Evolutionary conservation across 208 protist species (phyloP), one percentile per base, ranked within the genome.

Genomic region (Histomonas meleagridis): DNA sequence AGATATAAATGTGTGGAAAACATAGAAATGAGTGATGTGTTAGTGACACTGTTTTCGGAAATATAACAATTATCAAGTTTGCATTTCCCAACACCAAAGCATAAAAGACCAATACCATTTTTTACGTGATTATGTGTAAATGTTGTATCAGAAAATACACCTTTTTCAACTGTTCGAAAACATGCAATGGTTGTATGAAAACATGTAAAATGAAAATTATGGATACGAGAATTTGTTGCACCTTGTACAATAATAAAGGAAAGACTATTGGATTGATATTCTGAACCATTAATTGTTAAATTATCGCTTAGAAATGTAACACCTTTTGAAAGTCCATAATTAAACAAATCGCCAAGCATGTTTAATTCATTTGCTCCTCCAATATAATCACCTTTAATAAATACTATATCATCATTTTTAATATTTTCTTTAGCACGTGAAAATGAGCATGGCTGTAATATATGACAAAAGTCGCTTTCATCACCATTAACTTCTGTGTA

Each of bases 1-100:
- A 86, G 38, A 35, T 86, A 86, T 38, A 86, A 86, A 55, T 86
- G 76, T 43, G 76, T 86, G 18, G 76, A 86, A 49, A 86, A 86
- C 76, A 86, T 86, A 38, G 76, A 14, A 49, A 86, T 49, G 32
- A 86, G 35, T 28, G 76, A 86, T 28, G 76, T 43, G 28, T 86
- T 86, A 28, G 35, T 32, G 18, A 86, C 76, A 26, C 46, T 86
- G 38, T 86, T 86, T 86, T 86, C 76, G 21, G 46, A 18, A 38
- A 86, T 55, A 57, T 43, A 32, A 43, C 76, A 86, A 57, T 86
- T 46, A 86, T 86, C 76, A 26, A 86, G 46, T 86, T 86, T 86
- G 46, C 76, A 86, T 55, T 86, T 86, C 32, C 76, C 76, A 86
- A 86, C 76, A 55, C 76, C 76, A 48, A 86, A 86, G 18, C 26